Evolutionary conservation across 2,329 filamentous ascomycete species (phyloP).

Genomic region (Venturiaceae sp.): DNA sequence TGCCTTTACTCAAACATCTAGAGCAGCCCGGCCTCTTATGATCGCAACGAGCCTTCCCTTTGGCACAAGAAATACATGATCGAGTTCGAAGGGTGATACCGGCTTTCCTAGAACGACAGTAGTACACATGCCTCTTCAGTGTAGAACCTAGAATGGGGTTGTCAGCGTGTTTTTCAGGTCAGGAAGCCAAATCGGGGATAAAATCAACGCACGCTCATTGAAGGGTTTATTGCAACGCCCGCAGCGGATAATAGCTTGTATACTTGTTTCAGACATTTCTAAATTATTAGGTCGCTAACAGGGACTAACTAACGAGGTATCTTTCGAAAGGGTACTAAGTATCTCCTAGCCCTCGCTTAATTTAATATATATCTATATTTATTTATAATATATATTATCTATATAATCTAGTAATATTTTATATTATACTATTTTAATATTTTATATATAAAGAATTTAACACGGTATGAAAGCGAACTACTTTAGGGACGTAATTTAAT

Average conservation of each 20-base stretch:
- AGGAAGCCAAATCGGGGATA: neutral
- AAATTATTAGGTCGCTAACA: too few species aligned
- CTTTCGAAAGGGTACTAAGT: too few species aligned
- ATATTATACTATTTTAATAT: too few species aligned
- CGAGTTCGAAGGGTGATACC: slow-evolving; percentile 16
- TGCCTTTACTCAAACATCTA: slow-evolving; percentile 24
- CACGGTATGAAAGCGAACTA: too few species aligned
- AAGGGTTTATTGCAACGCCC: slow-evolving; percentile 7
- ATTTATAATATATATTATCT: too few species aligned
- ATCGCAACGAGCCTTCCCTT: slow-evolving; percentile 29
- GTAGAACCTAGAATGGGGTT: slow-evolving; percentile 24
- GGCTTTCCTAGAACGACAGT: slow-evolving; percentile 29
- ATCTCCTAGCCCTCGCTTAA: too few species aligned
- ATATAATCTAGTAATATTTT: too few species aligned
- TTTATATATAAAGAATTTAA: too few species aligned
- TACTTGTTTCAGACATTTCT: slow-evolving; percentile 11
- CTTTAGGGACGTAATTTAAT: too few species aligned
- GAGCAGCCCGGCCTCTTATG: slow-evolving; percentile 26
- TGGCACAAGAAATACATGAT: slow-evolving; percentile 29
- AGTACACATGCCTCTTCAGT: slow-evolving; percentile 35
- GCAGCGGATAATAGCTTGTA: slow-evolving; percentile 18
- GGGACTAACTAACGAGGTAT: too few species aligned
- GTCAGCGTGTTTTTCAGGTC: slow-evolving; percentile 9
- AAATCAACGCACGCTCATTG: neutral
- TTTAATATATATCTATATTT: too few species aligned